Base-by-base conservation (phyloP, 768 basidiomycete species). In the Termitomyces sp. region DNA sequence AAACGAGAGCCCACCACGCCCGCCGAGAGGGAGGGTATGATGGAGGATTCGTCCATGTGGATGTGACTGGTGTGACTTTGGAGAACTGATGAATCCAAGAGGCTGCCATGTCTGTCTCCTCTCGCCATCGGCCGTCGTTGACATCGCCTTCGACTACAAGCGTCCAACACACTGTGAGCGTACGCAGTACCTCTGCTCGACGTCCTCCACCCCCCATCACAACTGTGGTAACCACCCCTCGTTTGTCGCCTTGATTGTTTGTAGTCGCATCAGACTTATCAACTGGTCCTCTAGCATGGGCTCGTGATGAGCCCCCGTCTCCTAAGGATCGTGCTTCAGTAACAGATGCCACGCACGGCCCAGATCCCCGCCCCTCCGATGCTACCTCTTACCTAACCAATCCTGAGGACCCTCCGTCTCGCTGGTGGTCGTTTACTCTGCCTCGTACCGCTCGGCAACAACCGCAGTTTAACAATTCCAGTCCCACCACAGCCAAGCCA, bases 1-100 rank as follows among this genome's bases (percentile, higher is more conserved):
- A 94, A 94, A 55, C 92, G 86, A 44, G 90, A 90, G 69, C 90
- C 89, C 46, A 93, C 91, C 38, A 79, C 79, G 65, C 83, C 83
- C 9, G 83, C 74, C 9, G 88, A 81, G 56, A 93, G 81, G 43
- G 87, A 89, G 42, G 91, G 90, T 28, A 92, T 80, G 28, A 75
- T 72, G 50, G 74, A 72, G 20, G 54, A 56, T 64, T 86, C 84
- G 64, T 86, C 85, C 84, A 87, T 87, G 56, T 58, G 51, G 36
- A 32, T 56, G 55, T 56, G 55, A 56, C 55, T 28, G 13, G 46
- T 49, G 58, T 57, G 64, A 58, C 60, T 5, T 16, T 18, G 6
- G 36, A 12, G 7, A 54, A 20, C 40, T 9, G n/a, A 42, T 42
- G 40, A 8, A n/a, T n/a, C n/a, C n/a, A 42, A 42, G 40, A 0